Evolutionary conservation across 371 early-diverging fungal genomes (phyloP), one percentile per base, ranked within the genome.

Genomic region (Sporodiniella umbellata): DNA sequence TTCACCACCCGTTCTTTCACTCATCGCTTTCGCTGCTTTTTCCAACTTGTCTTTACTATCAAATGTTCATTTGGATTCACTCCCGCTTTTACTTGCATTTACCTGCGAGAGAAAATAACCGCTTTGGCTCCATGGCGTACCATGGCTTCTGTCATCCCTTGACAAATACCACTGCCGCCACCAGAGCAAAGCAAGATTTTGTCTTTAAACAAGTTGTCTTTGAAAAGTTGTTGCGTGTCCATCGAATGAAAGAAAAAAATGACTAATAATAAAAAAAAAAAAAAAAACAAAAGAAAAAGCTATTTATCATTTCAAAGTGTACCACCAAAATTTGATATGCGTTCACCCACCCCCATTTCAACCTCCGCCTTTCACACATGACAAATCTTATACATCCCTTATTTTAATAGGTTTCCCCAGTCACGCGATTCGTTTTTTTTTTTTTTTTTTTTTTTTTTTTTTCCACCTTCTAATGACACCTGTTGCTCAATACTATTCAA

Each of bases 71-170:
- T 25, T 3, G 31, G 8, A 15, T 23, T n/a, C 14, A 47, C n/a
- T 25, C 4, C 17, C 3, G 12, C 14, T 7, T 1, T 15, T 44
- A 19, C 30, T 40, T 19, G 12, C 15, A 28, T 50, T 55, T 66
- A 81, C 83, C 71, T 81, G 70, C 84, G 64, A 48, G 81, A 78
- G 42, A 81, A 73, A 58, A 86, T 86, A 55, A 80, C 80, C 21
- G 85, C 86, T 46, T 75, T 83, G 47, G 83, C 87, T 21, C 89
- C 92, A 60, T 89, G 90, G 35, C 80, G 70, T 45, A 86, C 76
- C 60, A 90, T 61, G n/a, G 92, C 88, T 57, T 85, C 85, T 7
- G 89, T 82, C 84, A 92, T 87, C 14, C 79, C 86, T 53, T 79
- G 80, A 63, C 90, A 88, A 51, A 92, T 92, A 49, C 92, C 92